phyloP scores from a whole-genome alignment of 2,329 filamentous ascomycete species.

The Aspergillus phoenicis region DNA sequence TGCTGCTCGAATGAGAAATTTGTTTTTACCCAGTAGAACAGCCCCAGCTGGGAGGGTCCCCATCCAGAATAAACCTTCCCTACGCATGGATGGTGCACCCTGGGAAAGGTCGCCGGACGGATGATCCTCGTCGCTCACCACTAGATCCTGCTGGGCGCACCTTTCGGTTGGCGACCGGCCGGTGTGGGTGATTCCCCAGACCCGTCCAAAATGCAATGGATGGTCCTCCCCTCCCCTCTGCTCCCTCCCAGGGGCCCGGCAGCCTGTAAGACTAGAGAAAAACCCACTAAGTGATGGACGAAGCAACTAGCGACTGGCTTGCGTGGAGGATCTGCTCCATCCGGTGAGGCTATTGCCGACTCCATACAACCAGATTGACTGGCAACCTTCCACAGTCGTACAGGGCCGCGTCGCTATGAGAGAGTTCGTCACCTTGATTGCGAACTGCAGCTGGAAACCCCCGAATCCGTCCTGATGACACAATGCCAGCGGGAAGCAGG shows the following conservation, averaged over 20 bases:
- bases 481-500: not conserved
- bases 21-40: too few relatives aligned
- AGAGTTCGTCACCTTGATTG: conserved; percentile 9
- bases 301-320: not conserved
- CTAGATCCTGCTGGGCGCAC: conserved; percentile 4
- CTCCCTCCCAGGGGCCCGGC: not conserved
- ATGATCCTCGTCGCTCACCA: conserved; percentile 17
- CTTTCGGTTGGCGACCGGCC: conserved; percentile 14
- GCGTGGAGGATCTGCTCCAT: not conserved
- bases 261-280: not conserved
- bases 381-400: not conserved
- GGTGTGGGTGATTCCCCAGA: conserved; percentile 14
- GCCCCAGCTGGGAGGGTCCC: too few relatives aligned
- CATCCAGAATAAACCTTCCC: not conserved
- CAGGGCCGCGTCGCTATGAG: conserved; percentile 2
- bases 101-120: conserved; percentile 12
- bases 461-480: conserved; percentile 7
- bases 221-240: not conserved
- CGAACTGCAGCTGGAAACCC: conserved; percentile 13
- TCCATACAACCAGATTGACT: not conserved
- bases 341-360: not conserved
- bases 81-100: not conserved
- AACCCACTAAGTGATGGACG: not conserved
- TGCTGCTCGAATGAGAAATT: not conserved
- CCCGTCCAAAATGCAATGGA: conserved; percentile 13